Evolutionary conservation across 257 asterid species (phyloP).

Genomic region (Paraleonurus japonicus): DNA sequence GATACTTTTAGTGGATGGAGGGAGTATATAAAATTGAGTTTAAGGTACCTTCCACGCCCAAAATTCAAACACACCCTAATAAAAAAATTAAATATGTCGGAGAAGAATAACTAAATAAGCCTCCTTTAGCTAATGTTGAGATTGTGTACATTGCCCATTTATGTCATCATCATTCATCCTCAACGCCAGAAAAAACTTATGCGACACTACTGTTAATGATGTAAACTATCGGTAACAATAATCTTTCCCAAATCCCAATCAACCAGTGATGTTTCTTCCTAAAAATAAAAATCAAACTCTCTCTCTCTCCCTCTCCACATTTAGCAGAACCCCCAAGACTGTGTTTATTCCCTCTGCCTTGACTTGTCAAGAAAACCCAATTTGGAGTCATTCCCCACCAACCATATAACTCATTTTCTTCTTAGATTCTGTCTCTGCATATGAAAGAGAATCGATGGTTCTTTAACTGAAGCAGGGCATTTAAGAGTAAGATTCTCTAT

Average conservation of each 20-base stretch:
- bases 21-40: no score
- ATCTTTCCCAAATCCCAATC: not conserved
- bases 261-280: not conserved
- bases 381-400: not conserved
- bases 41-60: no score
- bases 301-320: not conserved
- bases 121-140: no score
- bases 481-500: not conserved
- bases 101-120: no score
- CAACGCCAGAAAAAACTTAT: not conserved
- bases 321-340: conserved; percentile 9
- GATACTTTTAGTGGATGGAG: no score
- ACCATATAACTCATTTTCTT: not conserved
- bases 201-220: not conserved
- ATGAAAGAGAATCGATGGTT: conserved; percentile 16
- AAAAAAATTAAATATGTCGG: no score
- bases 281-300: not conserved
- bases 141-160: no score
- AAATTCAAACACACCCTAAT: no score
- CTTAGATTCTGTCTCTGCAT: not conserved
- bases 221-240: not conserved
- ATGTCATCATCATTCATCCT: not conserved
- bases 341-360: conserved; percentile 3
- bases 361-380: conserved; percentile 11
- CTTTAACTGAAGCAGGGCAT: not conserved